Conservation (phyloP, 2,329 filamentous ascomycete species). For the Pseudocercospora pini-densiflorae region DNA sequence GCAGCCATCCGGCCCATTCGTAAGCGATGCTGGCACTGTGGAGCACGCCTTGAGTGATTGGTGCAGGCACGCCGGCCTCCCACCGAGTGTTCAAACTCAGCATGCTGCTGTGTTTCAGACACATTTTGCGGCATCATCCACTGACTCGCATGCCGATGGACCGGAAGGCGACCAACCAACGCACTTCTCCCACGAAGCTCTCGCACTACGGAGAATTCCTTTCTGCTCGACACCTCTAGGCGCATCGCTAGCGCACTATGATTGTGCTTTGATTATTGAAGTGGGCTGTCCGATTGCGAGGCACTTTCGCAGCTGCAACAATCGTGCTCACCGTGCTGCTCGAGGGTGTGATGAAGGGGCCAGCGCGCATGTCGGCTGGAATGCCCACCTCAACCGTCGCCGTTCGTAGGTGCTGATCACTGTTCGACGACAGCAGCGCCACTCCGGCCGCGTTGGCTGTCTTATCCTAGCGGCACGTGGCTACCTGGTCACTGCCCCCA, state of each 20-base stretch:
- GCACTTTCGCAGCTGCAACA: not conserved
- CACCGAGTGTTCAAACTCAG: not conserved
- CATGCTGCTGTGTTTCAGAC: constrained; percentile 12
- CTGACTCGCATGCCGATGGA: constrained; percentile 15
- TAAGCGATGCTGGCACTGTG: constrained; percentile 4
- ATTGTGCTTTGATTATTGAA: not conserved
- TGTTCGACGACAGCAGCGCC: constrained; percentile 7
- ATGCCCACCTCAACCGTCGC: not conserved
- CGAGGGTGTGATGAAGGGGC: not conserved
- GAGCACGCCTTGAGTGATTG: constrained; percentile 3
- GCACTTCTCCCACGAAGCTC: not conserved
- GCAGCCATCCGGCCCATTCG: constrained; percentile 8
- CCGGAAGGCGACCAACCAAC: constrained; percentile 17
- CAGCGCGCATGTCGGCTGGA: not conserved
- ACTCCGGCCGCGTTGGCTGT: constrained; percentile 1
- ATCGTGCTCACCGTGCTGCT: not conserved
- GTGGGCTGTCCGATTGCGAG: not conserved
- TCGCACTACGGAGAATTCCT: constrained; percentile 23
- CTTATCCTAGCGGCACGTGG: not conserved
- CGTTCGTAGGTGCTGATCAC: not conserved
- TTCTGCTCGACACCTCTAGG: constrained; percentile 24
- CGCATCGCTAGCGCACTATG: constrained; percentile 15
- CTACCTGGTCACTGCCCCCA: not conserved
- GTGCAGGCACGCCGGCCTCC: not conserved
- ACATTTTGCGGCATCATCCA: constrained; percentile 10